These are phyloP conservation scores for Blakeslea trispora DNA, from an alignment of 371 early-diverging fungal genomes.

Conservation along the genomic window DNA sequence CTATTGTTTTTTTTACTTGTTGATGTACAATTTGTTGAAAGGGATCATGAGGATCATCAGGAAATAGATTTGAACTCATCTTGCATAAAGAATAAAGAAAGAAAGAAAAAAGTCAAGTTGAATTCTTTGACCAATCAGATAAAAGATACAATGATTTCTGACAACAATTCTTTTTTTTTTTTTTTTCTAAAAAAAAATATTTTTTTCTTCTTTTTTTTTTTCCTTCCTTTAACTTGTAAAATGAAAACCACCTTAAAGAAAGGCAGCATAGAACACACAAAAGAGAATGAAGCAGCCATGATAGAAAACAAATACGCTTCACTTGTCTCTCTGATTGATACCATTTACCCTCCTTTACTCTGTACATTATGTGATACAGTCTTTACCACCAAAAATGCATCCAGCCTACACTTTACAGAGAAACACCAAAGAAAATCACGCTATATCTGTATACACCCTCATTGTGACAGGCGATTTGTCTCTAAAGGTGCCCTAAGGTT, in stretches of 20 bases:
- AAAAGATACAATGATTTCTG: too few species aligned
- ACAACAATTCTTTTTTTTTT: too few species aligned
- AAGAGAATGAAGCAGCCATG: neutral
- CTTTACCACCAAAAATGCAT: constrained; percentile 20
- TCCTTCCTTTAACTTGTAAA: neutral
- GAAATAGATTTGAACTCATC: too few species aligned
- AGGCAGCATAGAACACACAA: neutral
- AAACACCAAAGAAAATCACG: constrained; percentile 24
- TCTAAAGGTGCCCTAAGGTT: constrained; percentile 33
- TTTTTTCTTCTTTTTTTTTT: neutral
- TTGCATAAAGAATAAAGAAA: too few species aligned
- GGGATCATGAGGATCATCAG: too few species aligned
- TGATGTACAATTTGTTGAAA: too few species aligned
- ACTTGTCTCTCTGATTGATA: constrained; percentile 31
- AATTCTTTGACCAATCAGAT: too few species aligned
- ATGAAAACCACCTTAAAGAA: too few species aligned
- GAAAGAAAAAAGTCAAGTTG: too few species aligned
- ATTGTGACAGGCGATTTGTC: constrained; percentile 26
- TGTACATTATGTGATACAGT: constrained; percentile 28
- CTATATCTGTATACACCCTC: constrained; percentile 36
- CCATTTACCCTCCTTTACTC: constrained; percentile 33
- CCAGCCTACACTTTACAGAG: constrained; percentile 21
- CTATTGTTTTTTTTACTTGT: too few species aligned
- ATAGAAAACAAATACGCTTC: constrained; percentile 29
- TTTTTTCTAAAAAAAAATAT: too few species aligned